A percentile compares a stretch with the other conserved stretches of the same genome.
Evolutionary conservation across 106 monocot genomes (phyloP).

Genomic region (Allium cepa): DNA sequence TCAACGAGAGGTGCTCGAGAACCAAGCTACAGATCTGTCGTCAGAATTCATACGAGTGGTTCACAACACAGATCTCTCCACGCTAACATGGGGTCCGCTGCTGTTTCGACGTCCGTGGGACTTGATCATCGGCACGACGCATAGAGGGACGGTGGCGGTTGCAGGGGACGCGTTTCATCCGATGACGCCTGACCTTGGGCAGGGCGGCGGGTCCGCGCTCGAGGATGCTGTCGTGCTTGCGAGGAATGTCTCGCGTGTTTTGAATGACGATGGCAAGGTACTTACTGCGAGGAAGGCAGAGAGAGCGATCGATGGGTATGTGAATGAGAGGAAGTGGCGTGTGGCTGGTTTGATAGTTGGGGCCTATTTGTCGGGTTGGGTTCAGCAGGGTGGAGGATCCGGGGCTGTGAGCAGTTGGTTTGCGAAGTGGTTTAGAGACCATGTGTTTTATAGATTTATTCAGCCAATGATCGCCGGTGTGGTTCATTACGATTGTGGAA

Average conservation of each 20-base stretch:
- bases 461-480: constrained; percentile 6
- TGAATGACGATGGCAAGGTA: neutral
- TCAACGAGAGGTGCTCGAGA: constrained; percentile 11
- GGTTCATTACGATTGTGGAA: constrained; percentile 31
- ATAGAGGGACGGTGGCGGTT: constrained; percentile 22
- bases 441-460: constrained; percentile 31
- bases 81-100: constrained; percentile 29
- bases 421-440: constrained; percentile 21
- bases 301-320: constrained; percentile 10
- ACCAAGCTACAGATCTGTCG: constrained; percentile 24
- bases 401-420: constrained; percentile 10
- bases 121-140: constrained; percentile 7
- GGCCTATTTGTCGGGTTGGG: constrained; percentile 29
- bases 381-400: constrained; percentile 30
- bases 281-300: neutral
- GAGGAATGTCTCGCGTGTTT: constrained; percentile 3
- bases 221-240: constrained; percentile 46
- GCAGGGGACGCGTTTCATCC: constrained; percentile 49
- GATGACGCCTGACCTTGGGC: constrained; percentile 41
- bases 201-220: constrained; percentile 33
- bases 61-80: constrained; percentile 16
- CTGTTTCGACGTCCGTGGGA: constrained; percentile 33
- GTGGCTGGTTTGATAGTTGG: constrained; percentile 22
- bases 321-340: constrained; percentile 31
- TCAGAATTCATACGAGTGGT: constrained; percentile 16